Base-by-base conservation (phyloP, 208 protist species). In the Leptomonas seymouri region DNA sequence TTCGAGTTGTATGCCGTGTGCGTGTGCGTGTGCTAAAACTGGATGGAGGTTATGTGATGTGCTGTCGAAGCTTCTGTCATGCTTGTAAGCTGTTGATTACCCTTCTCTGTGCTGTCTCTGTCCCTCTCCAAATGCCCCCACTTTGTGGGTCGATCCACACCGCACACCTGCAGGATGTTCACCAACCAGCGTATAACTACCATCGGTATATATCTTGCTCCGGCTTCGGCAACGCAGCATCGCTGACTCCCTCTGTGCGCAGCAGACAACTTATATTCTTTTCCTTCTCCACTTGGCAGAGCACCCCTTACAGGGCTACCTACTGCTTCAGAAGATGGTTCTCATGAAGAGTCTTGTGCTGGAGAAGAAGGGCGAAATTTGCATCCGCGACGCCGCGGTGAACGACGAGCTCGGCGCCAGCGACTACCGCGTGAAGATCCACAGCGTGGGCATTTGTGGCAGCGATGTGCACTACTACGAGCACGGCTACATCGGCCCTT, bases 401-500 rank as follows among this genome's bases (percentile, higher is more conserved):
- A 72, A 78, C 45, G 80, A 87, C 70, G 63, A 58, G 21, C 75
- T 85, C 23, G 78, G 85, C 54, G 49, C 76, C 28, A 27, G 65
- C 6, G 82, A 90, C 71, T 85, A 76, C 71, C 74, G 86, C 11
- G 63, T 91, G 30, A 67, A 80, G 61, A 77, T 91, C 31, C 78
- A 91, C 68, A 84, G 66, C 34, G 76, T 89, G 16, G 85, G 84
- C 55, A 87, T 93, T 60, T 91, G 85, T 63, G 87, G 82, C 45
- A 90, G 82, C 51, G 87, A 93, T 48, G 80, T 87, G 18, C 81
- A 91, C 67, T 91, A 86, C 75, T 85, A 82, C 71, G 79, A 88
- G 54, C 42, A 89, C 71, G 84, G 87, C 44, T 42, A 61, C 45
- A 91, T 91, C 58, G 79, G 87, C 1, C 53, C 76, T 12, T 93